Evolutionary conservation across 2,329 filamentous ascomycete genomes (phyloP).

Genomic region (Colletotrichum somersetense): DNA sequence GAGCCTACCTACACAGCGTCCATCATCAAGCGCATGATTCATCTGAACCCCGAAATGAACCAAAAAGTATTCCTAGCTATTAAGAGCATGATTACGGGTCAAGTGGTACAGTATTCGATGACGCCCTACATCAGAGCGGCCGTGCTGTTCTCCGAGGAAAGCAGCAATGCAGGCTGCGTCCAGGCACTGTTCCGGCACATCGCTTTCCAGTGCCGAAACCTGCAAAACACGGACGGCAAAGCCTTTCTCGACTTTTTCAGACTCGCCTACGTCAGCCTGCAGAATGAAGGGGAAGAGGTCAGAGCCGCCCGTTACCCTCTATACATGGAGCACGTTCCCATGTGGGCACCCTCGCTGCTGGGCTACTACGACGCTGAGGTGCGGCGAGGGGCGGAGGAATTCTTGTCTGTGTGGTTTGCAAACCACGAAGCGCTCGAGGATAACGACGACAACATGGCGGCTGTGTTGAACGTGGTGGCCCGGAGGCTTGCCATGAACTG

Average conservation of each 20-base stretch:
- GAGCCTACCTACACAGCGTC: conserved; percentile 63
- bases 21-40: conserved; percentile 70
- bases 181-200: conserved; percentile 59
- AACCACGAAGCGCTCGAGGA: conserved; percentile 43
- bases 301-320: conserved; percentile 48
- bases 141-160: conserved; percentile 63
- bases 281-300: conserved; percentile 46
- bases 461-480: conserved; percentile 52
- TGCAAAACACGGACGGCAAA: conserved; percentile 63
- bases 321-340: conserved; percentile 48
- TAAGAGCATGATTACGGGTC: conserved; percentile 65
- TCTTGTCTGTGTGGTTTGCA: conserved; percentile 58
- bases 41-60: conserved; percentile 65
- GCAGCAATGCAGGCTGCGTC: conserved; percentile 51
- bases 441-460: conserved; percentile 49
- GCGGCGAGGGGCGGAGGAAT: conserved; percentile 56
- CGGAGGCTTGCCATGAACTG: conserved; percentile 59
- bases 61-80: conserved; percentile 66
- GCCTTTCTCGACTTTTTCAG: conserved; percentile 62
- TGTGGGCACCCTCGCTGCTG: conserved; percentile 66
- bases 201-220: conserved; percentile 55
- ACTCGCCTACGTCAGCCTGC: conserved; percentile 47
- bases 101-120: conserved; percentile 60
- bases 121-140: conserved; percentile 71
- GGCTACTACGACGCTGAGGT: conserved; percentile 60